A percentile compares a stretch with the other conserved stretches of the same genome.
These are phyloP conservation scores for Cucumis hystrix DNA, from an alignment of 306 rosid genomes.

Conservation along the genomic window DNA sequence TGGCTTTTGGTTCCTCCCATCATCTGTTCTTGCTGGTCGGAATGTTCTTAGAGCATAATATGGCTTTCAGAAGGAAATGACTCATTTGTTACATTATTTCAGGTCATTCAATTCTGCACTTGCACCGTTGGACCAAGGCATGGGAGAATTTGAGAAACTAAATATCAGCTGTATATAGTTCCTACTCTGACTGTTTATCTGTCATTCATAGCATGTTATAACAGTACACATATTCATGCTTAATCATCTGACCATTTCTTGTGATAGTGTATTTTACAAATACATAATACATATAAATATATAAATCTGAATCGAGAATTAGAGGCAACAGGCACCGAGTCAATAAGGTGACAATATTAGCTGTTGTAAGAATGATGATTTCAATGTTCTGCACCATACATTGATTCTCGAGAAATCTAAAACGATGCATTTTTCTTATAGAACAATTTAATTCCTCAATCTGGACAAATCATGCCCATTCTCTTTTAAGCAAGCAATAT, in stretches of 20 bases:
- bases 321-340: neutral
- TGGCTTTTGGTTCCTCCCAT: neutral
- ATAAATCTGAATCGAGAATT: neutral
- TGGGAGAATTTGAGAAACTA: neutral
- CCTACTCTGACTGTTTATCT: neutral
- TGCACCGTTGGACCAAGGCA: neutral
- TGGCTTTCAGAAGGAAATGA: neutral
- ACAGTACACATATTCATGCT: neutral
- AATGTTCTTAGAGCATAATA: neutral
- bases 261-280: neutral
- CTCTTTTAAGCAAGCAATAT: no score
- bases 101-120: neutral
- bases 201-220: neutral
- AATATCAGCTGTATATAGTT: conserved; percentile 1
- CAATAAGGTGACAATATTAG: neutral
- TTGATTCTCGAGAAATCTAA: neutral
- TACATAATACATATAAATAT: neutral
- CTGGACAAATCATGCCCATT: no score
- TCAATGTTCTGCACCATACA: neutral
- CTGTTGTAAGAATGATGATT: neutral
- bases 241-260: neutral
- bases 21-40: neutral
- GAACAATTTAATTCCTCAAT: no score
- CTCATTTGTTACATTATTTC: neutral
- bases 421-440: no score